Evolutionary conservation across 768 basidiomycete species (phyloP).

Genomic region (Agaricus blazei): DNA sequence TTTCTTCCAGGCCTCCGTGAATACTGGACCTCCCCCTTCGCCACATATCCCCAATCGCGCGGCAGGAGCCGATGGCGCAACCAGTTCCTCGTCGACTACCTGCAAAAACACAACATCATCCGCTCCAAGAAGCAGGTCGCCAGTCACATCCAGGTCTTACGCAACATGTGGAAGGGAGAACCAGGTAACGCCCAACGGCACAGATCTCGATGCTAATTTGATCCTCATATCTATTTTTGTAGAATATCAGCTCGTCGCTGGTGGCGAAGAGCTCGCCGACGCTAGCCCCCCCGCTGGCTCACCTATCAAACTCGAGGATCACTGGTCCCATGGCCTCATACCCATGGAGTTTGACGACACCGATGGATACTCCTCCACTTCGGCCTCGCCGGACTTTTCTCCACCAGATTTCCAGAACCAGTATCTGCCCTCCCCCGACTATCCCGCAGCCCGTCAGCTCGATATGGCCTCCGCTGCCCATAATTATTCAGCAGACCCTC

Average conservation of each 20-base stretch:
- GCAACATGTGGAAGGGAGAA: slow-evolving; percentile 87
- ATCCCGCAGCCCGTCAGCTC: slow-evolving; percentile 22
- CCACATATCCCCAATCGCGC: slow-evolving; percentile 63
- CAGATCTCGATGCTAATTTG: slow-evolving; percentile 4
- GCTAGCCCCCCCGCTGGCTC: slow-evolving; percentile 32
- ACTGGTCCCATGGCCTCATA: slow-evolving; percentile 34
- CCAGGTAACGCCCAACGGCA: slow-evolving; percentile 42
- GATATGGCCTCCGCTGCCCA: slow-evolving; percentile 3
- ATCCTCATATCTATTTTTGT: slow-evolving; percentile 12
- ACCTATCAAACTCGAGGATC: slow-evolving; percentile 54
- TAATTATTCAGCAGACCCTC: not conserved
- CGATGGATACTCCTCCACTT: slow-evolving; percentile 30
- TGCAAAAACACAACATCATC: slow-evolving; percentile 61
- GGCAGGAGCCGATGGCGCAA: slow-evolving; percentile 80
- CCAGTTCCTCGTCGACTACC: slow-evolving; percentile 80
- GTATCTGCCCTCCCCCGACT: slow-evolving; percentile 41
- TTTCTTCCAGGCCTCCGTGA: slow-evolving; percentile 53
- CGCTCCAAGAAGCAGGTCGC: slow-evolving; percentile 87
- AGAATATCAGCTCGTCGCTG: slow-evolving; percentile 79
- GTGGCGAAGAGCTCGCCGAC: slow-evolving; percentile 69
- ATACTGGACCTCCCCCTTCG: slow-evolving; percentile 81
- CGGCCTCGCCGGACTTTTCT: slow-evolving; percentile 42
- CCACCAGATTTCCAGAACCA: slow-evolving; percentile 39
- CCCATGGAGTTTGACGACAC: slow-evolving; percentile 41
- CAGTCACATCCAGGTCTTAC: slow-evolving; percentile 80